phyloP scores from a whole-genome alignment of 2,329 filamentous ascomycete species.

The Balansia obtecta region DNA sequence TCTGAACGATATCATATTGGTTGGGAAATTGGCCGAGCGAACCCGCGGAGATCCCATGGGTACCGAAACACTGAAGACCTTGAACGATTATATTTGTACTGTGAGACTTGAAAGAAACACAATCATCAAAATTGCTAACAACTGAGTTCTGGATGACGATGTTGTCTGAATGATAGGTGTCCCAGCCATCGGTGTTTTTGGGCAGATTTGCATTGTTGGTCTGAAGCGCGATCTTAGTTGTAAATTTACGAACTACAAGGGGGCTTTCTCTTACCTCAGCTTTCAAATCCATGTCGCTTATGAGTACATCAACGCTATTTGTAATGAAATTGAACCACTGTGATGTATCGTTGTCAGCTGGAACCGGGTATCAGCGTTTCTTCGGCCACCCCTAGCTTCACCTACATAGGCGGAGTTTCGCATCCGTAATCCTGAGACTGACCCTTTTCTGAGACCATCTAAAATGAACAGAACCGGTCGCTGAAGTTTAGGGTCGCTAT shows the following conservation, averaged over 20 bases:
- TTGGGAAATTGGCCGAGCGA: conserved; percentile 55
- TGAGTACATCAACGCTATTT: conserved; percentile 51
- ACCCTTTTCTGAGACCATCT: conserved; percentile 43
- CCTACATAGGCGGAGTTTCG: conserved; percentile 34
- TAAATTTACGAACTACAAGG: neutral
- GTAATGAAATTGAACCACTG: conserved; percentile 44
- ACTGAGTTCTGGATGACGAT: conserved; percentile 56
- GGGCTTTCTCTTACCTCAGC: conserved; percentile 20
- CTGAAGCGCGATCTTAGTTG: neutral
- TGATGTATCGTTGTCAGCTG: neutral
- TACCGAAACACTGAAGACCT: conserved; percentile 54
- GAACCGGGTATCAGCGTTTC: neutral
- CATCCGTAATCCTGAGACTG: conserved; percentile 47
- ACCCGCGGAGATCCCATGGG: conserved; percentile 62
- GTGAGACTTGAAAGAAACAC: conserved; percentile 65
- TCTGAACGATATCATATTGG: conserved; percentile 54
- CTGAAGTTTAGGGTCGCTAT: conserved; percentile 41
- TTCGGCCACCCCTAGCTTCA: neutral
- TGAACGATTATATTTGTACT: conserved; percentile 57
- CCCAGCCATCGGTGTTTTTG: conserved; percentile 57
- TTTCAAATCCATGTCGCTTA: conserved; percentile 48
- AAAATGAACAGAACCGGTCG: conserved; percentile 42
- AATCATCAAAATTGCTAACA: conserved; percentile 56
- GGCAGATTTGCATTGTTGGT: conserved; percentile 28
- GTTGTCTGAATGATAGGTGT: conserved; percentile 47